A percentile compares a stretch with the other conserved stretches of the same genome.
Conservation (phyloP, 257 asterid species). For the Rehmannia glutinosa region DNA sequence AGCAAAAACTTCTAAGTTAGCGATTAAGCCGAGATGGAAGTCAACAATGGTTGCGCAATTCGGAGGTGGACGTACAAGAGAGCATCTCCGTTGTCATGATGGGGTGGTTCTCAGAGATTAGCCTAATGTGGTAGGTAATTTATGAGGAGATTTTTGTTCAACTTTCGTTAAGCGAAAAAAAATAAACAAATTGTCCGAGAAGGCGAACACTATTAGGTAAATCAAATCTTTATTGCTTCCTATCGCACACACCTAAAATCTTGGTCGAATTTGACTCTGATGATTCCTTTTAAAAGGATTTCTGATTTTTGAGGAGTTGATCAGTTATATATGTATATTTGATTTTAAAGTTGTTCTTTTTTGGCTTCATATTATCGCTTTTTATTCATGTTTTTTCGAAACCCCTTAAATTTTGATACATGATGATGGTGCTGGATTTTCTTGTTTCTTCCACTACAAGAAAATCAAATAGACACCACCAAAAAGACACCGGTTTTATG, state of each 20-base stretch:
- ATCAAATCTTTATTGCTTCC: not conserved
- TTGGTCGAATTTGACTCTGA: not conserved
- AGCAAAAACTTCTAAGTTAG: no score
- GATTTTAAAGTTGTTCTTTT: not conserved
- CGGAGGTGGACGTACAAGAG: no score
- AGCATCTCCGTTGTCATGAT: no score
- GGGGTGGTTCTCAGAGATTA: no score
- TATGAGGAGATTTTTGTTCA: constrained; percentile 15
- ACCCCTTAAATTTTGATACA: not conserved
- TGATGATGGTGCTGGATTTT: constrained; percentile 1
- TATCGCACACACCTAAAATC: not conserved
- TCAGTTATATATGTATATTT: not conserved
- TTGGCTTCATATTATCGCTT: not conserved
- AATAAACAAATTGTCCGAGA: not conserved
- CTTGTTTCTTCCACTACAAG: constrained; percentile 17
- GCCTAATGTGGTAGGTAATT: no score
- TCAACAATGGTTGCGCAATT: no score
- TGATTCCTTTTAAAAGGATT: not conserved
- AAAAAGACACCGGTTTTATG: no score
- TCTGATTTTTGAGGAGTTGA: not conserved
- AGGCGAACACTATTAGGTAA: constrained; percentile 16
- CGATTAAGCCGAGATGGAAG: no score
- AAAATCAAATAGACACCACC: no score
- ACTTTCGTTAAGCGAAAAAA: not conserved
- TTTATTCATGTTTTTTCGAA: not conserved